phyloP scores from a whole-genome alignment of 768 basidiomycete species.

The Russula brevipes region DNA sequence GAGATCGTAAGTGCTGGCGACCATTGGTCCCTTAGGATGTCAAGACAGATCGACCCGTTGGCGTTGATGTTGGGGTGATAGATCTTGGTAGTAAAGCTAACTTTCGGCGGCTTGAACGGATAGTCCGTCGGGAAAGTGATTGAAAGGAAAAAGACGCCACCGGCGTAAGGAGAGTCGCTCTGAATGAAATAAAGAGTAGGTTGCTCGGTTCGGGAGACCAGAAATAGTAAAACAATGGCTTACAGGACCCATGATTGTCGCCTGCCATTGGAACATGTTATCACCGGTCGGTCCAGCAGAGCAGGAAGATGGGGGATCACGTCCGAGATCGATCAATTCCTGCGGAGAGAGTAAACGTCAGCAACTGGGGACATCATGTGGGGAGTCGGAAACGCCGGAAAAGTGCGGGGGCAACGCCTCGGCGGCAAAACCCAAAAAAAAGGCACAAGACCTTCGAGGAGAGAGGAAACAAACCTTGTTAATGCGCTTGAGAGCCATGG shows the following conservation, averaged over 20 bases:
- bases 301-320: constrained; percentile 99
- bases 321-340: constrained; percentile 99
- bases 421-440: not conserved
- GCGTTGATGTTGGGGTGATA: constrained; percentile 99
- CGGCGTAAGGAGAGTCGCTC: constrained; percentile 97
- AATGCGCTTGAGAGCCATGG: constrained; percentile 98
- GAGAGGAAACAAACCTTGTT: constrained; percentile 70
- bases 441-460: not conserved
- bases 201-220: constrained; percentile 21
- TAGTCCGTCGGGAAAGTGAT: constrained; percentile 96
- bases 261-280: constrained; percentile 99
- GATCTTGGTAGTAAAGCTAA: constrained; percentile 98
- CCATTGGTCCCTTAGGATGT: constrained; percentile 99
- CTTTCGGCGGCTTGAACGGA: constrained; percentile 99
- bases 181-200: constrained; percentile 34
- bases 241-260: constrained; percentile 99
- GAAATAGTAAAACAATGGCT: constrained; percentile 34
- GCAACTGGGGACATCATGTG: not conserved
- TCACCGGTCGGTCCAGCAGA: constrained; percentile 97
- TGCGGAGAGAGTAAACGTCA: constrained; percentile 34
- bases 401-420: not conserved
- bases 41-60: constrained; percentile 97
- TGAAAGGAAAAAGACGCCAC: constrained; percentile 97
- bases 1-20: constrained; percentile 98
- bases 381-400: constrained; percentile 1